Evolutionary conservation across 371 early-diverging fungal species (phyloP).

Genomic region (Encephalitozoon intestinalis): DNA sequence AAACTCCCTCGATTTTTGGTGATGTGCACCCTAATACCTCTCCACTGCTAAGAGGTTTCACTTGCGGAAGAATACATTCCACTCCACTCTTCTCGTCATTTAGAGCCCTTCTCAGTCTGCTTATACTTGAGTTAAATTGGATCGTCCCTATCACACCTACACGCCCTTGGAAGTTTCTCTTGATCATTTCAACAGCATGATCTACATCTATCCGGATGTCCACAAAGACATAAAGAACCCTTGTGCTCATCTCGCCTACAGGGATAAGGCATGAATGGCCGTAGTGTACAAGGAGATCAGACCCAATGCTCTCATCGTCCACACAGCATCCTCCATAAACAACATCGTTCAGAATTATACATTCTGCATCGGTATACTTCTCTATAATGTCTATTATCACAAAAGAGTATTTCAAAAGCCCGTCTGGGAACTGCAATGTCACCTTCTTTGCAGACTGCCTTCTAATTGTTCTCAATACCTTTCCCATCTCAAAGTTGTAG

Average conservation of each 20-base stretch:
- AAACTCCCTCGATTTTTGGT: slow-evolving; percentile 70
- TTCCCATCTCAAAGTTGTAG: slow-evolving; percentile 98
- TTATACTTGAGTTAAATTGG: slow-evolving; percentile 83
- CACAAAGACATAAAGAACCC: slow-evolving; percentile 95
- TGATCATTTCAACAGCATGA: slow-evolving; percentile 79
- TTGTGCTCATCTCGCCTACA: slow-evolving; percentile 79
- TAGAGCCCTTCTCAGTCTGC: slow-evolving; percentile 60
- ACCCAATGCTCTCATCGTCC: slow-evolving; percentile 86
- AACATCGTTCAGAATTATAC: slow-evolving; percentile 92
- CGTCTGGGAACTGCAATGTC: slow-evolving; percentile 97
- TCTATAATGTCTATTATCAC: slow-evolving; percentile 76
- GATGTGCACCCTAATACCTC: slow-evolving; percentile 98
- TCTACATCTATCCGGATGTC: slow-evolving; percentile 87
- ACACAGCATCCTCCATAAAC: slow-evolving; percentile 99
- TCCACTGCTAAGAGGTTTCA: slow-evolving; percentile 85
- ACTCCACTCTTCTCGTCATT: not conserved
- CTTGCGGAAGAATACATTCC: slow-evolving; percentile 66
- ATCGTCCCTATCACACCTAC: slow-evolving; percentile 84
- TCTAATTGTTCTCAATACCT: slow-evolving; percentile 80
- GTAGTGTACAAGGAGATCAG: slow-evolving; percentile 94
- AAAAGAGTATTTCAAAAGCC: slow-evolving; percentile 82
- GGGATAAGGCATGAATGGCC: slow-evolving; percentile 97
- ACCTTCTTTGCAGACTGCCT: slow-evolving; percentile 72
- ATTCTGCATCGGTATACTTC: slow-evolving; percentile 67
- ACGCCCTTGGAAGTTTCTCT: slow-evolving; percentile 67